Conservation (phyloP, 805 yeast genomes). For the Lachancea cidri region DNA sequence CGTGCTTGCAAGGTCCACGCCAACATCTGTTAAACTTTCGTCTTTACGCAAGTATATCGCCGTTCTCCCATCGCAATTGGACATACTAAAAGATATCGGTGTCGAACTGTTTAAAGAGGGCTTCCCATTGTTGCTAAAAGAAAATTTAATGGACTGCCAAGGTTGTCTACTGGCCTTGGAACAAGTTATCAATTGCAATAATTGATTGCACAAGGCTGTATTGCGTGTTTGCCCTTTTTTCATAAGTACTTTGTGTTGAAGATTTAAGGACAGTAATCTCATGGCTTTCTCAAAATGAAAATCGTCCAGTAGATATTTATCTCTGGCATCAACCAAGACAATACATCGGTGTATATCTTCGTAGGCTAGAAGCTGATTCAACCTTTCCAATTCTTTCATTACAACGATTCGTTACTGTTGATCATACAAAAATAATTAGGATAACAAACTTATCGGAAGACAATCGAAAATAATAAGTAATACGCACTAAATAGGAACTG, state of each 20-base stretch:
- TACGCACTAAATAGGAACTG: neutral
- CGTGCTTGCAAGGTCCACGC: constrained; percentile 44
- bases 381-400: constrained; percentile 8
- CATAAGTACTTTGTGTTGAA: constrained; percentile 39
- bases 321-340: constrained; percentile 9
- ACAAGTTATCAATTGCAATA: constrained; percentile 44
- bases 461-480: too few species aligned
- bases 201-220: constrained; percentile 40
- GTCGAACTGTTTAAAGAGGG: constrained; percentile 37
- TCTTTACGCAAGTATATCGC: constrained; percentile 39
- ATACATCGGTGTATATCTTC: constrained; percentile 6
- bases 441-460: too few species aligned
- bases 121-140: constrained; percentile 47
- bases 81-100: constrained; percentile 46
- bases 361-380: constrained; percentile 2
- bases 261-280: constrained; percentile 40
- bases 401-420: neutral
- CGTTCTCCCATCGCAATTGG: constrained; percentile 51
- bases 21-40: constrained; percentile 23
- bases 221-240: constrained; percentile 36
- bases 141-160: constrained; percentile 22
- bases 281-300: constrained; percentile 45
- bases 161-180: constrained; percentile 20
- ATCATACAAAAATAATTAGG: neutral
- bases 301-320: constrained; percentile 19